A percentile compares a stretch with the other conserved stretches of the same genome.
phyloP scores from a whole-genome alignment of 345 rosid genomes.

The Mallotus nudiflorus region DNA sequence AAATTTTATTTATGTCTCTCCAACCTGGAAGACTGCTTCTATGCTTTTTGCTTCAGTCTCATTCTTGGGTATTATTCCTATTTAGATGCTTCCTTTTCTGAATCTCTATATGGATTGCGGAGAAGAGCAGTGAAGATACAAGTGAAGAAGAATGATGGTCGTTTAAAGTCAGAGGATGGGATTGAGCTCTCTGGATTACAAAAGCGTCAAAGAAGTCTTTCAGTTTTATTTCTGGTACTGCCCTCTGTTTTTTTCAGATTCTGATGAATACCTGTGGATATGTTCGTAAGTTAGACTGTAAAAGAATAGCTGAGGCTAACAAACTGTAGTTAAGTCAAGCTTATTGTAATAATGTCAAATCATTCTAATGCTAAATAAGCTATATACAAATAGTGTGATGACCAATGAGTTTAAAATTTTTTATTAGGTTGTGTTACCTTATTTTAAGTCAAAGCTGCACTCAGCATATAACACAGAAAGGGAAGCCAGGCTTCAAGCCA shows the following conservation, averaged over 20 bases:
- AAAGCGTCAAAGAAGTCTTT: slow-evolving; percentile 79
- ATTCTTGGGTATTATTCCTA: slow-evolving; percentile 19
- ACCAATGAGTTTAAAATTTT: slow-evolving; percentile 19
- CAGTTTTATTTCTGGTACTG: slow-evolving; percentile 91
- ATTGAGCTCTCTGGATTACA: slow-evolving; percentile 67
- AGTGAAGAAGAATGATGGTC: slow-evolving; percentile 45
- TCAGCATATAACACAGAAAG: slow-evolving; percentile 87
- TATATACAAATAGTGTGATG: slow-evolving; percentile 8
- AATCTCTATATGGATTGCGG: slow-evolving; percentile 91
- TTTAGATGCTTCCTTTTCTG: slow-evolving; percentile 96
- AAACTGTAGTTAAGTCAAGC: not conserved
- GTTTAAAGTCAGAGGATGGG: slow-evolving; percentile 43
- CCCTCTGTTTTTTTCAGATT: slow-evolving; percentile 18
- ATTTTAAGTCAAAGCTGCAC: slow-evolving; percentile 84
- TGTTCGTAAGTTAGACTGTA: not conserved
- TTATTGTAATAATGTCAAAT: not conserved
- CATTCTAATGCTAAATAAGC: not conserved
- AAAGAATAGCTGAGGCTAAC: not conserved
- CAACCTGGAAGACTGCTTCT: slow-evolving; percentile 6
- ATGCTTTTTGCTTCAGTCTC: not conserved
- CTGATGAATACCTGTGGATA: not conserved
- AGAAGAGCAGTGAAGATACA: slow-evolving; percentile 73
- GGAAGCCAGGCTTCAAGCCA: slow-evolving; percentile 92
- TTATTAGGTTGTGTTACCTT: slow-evolving; percentile 87
- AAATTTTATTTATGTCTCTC: slow-evolving; percentile 5